phyloP scores from a whole-genome alignment of 202 grass and related monocot genomes.

The Bolboschoenoplectus hybrid region DNA sequence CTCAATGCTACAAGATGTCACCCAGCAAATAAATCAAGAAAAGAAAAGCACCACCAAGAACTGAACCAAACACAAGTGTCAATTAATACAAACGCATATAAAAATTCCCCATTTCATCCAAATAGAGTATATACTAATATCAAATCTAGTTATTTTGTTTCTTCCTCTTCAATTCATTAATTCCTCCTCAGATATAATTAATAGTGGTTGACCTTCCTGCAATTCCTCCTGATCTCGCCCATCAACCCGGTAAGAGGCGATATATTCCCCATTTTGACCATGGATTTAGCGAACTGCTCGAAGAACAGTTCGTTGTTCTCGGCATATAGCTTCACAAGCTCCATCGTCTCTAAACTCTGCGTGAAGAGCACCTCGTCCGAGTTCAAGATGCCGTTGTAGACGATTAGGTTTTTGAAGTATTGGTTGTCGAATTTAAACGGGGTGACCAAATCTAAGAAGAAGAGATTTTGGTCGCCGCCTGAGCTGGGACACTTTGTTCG shows the following conservation, averaged over 20 bases:
- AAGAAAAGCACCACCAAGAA: background rate
- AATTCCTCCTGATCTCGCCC: conserved; percentile 73
- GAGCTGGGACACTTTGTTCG: conserved; percentile 60
- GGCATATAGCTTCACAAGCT: conserved; percentile 71
- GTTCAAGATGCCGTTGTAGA: conserved; percentile 62
- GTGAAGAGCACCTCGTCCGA: conserved; percentile 90
- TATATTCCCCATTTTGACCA: conserved; percentile 94
- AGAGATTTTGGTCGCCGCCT: conserved; percentile 74
- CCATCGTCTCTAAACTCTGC: conserved; percentile 50
- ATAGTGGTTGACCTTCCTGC: conserved; percentile 67
- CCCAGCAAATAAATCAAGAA: conserved; percentile 20
- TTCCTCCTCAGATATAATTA: background rate
- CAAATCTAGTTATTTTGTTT: background rate
- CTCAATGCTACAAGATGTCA: conserved; percentile 4
- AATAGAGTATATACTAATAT: background rate
- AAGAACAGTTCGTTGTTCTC: conserved; percentile 70
- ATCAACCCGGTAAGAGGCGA: conserved; percentile 61
- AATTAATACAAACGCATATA: background rate
- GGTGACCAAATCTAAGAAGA: conserved; percentile 53
- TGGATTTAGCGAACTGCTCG: conserved; percentile 74
- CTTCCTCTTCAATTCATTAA: conserved; percentile 1
- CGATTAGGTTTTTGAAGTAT: conserved; percentile 61
- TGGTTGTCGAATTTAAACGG: conserved; percentile 84
- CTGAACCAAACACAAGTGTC: background rate
- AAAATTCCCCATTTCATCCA: background rate